Conservation (phyloP, 495 filamentous ascomycete genomes). For the Hyphodiscus hymeniophilus region DNA sequence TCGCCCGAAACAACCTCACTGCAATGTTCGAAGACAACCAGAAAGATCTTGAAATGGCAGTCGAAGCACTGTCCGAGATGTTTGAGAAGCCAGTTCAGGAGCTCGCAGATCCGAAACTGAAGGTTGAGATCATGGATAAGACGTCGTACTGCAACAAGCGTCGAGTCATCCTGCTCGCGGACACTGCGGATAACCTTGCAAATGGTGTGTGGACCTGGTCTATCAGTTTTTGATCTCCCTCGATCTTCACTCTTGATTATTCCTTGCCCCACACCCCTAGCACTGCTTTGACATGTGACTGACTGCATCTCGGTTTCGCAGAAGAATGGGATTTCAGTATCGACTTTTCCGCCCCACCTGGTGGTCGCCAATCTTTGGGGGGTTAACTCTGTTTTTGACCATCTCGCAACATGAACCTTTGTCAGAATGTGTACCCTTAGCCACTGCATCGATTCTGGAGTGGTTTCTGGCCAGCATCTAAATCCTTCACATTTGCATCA, state of each 20-base stretch:
- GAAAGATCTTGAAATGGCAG: constrained; percentile 93
- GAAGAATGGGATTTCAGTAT: constrained; percentile 32
- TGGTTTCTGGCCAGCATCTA: background rate
- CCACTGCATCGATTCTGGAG: background rate
- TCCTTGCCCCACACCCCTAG: constrained; percentile 10
- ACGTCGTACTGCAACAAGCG: constrained; percentile 93
- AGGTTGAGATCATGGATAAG: constrained; percentile 97
- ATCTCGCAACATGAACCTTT: background rate
- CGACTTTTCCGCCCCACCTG: constrained; percentile 14
- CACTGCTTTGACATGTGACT: constrained; percentile 9
- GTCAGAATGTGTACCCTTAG: background rate
- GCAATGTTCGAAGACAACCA: constrained; percentile 99
- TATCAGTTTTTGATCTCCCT: constrained; percentile 21
- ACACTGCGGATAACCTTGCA: constrained; percentile 85
- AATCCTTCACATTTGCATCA: constrained; percentile 1
- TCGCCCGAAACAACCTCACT: constrained; percentile 88
- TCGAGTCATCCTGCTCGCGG: constrained; percentile 77
- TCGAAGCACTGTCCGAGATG: constrained; percentile 92
- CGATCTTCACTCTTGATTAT: constrained; percentile 18
- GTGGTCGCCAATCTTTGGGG: constrained; percentile 1
- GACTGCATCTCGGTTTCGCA: constrained; percentile 13
- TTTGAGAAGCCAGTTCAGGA: constrained; percentile 91
- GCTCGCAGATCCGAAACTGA: constrained; percentile 60
- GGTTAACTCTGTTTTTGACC: background rate
- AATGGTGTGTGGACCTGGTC: constrained; percentile 54